phyloP scores from a whole-genome alignment of 2,329 filamentous ascomycete genomes.

The Fusarium fracticaudum region DNA sequence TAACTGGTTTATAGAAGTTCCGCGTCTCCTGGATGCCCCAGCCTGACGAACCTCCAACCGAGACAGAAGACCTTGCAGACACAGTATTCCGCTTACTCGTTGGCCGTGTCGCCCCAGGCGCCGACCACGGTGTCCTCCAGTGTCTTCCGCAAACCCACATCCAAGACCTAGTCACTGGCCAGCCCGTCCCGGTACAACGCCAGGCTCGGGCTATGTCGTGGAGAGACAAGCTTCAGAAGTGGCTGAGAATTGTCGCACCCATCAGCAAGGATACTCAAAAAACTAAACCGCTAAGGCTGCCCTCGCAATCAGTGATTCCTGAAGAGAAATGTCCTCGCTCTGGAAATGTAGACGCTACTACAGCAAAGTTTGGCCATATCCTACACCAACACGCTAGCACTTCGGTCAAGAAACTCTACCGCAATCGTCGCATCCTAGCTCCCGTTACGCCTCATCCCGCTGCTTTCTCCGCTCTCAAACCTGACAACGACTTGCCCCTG shows the following conservation, averaged over 20 bases:
- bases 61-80: slow-evolving; percentile 54
- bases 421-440: slow-evolving; percentile 51
- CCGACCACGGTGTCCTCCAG: slow-evolving; percentile 25
- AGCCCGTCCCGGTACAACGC: slow-evolving; percentile 42
- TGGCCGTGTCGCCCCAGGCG: slow-evolving; percentile 28
- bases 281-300: background rate
- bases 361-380: slow-evolving; percentile 62
- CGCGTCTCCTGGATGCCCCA: slow-evolving; percentile 56
- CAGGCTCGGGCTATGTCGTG: slow-evolving; percentile 48
- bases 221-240: slow-evolving; percentile 47
- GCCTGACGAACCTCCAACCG: slow-evolving; percentile 15
- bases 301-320: background rate
- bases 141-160: slow-evolving; percentile 29
- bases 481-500: slow-evolving; percentile 42
- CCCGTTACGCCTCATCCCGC: slow-evolving; percentile 60
- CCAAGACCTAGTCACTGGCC: slow-evolving; percentile 1
- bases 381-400: slow-evolving; percentile 48
- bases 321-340: background rate
- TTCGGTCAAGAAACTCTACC: background rate
- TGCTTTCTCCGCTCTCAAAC: slow-evolving; percentile 51
- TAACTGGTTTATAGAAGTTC: slow-evolving; percentile 41
- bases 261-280: slow-evolving; percentile 16
- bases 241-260: slow-evolving; percentile 44
- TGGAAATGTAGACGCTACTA: slow-evolving; percentile 40
- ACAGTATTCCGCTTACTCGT: slow-evolving; percentile 58